Evolutionary conservation across 1,284 basidiomycete genomes (phyloP), one percentile per base, ranked within the genome.

Genomic region (Peniophora sp.): DNA sequence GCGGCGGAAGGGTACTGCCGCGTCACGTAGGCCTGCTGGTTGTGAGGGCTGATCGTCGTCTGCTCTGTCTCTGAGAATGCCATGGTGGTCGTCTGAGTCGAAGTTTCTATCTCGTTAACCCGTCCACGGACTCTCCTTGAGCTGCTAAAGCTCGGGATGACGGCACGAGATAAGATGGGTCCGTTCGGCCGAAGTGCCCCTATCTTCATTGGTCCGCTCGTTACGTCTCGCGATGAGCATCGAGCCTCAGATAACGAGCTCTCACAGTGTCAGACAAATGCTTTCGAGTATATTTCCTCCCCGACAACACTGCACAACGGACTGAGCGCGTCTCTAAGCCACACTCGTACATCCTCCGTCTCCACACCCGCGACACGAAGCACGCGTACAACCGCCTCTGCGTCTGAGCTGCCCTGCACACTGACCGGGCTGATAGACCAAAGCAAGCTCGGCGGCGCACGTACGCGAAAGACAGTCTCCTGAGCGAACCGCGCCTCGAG

Each of bases 361-460:
- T 85, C 81, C 53, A 68, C 71, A 11, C 80, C 92, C 10, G 88
- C 89, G 16, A 84, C 76, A 53, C 92, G 75, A 44, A 94, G 70
- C 36, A 95, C 67, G 2, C 75, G 71, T 1, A 78, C 79, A 5
- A 17, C 38, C 8, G 38, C 38, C 19, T 20, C 38, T 5, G 27
- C 6, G 12, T 32, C 27, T 32, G 27, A 12, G 12, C 27, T 32
- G 59, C 24, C 65, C 58, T 56, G 68, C 58, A 55, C 65, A 48
- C 67, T 64, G 38, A 85, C 65, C 3, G 67, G 60, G 58, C 84
- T 89, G 48, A 89, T 60, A n/a, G 86, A 88, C 92, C 92, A 95
- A 27, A 93, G 63, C 53, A 91, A 67, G 17, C 72, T 69, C n/a
- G 73, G 70, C 1, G 86, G 81, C 1, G 60, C 59, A 27, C 61